phyloP scores from a whole-genome alignment of 768 basidiomycete species.

The Arthromyces matolae region DNA sequence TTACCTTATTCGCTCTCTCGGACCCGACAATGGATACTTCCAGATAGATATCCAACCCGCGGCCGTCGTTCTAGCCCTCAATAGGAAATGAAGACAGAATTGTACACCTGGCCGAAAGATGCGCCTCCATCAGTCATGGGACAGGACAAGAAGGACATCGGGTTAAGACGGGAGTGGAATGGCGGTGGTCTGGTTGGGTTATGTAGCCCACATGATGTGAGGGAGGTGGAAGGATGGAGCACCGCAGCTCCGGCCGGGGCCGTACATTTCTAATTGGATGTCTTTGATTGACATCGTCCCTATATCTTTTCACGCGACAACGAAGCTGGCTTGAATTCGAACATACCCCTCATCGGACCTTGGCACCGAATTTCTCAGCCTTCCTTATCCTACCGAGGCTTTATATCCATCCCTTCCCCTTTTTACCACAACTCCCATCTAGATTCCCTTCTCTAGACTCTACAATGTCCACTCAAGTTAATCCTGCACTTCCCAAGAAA shows the following conservation, averaged over 20 bases:
- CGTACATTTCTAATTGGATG: conserved; percentile 7
- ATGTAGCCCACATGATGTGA: conserved; percentile 1
- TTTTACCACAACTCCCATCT: neutral
- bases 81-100: too few relatives aligned
- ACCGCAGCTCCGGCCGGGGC: conserved; percentile 1
- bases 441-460: conserved; percentile 5
- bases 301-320: conserved; percentile 12
- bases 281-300: conserved; percentile 14
- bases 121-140: conserved; percentile 11
- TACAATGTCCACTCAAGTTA: conserved; percentile 13
- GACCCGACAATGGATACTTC: too few relatives aligned
- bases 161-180: conserved; percentile 3
- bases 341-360: conserved; percentile 8
- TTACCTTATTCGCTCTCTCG: too few relatives aligned
- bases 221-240: conserved; percentile 1
- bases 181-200: neutral
- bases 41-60: too few relatives aligned
- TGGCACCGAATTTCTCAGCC: conserved; percentile 1
- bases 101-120: neutral
- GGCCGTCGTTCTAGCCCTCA: too few relatives aligned
- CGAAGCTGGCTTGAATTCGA: conserved; percentile 2
- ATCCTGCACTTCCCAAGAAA: conserved; percentile 39
- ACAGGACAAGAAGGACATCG: conserved; percentile 3
- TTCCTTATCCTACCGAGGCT: conserved; percentile 7
- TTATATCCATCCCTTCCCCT: neutral